Conservation (phyloP, 169 alveolate species). For the Blepharisma undulans region DNA sequence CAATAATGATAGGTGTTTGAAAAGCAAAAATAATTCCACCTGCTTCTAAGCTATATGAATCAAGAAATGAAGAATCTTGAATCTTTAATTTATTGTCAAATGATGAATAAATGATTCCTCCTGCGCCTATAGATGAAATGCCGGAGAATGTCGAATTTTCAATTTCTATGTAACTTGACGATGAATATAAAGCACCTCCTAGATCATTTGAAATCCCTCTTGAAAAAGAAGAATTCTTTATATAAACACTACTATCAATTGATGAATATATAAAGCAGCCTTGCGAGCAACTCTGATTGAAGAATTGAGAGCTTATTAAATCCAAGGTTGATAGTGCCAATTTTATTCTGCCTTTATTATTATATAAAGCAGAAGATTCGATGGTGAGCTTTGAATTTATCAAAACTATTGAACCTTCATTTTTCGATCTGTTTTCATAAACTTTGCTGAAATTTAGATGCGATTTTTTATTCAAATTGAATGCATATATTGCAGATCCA, state of each 20-base stretch:
- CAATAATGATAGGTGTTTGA: neutral
- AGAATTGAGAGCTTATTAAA: neutral
- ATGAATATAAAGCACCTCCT: conserved; percentile 4
- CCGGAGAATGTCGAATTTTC: neutral
- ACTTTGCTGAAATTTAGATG: neutral
- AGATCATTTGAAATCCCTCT: conserved; percentile 8
- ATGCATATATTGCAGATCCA: neutral
- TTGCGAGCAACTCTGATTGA: neutral
- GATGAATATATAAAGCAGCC: neutral
- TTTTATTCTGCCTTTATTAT: neutral
- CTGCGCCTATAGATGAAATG: neutral
- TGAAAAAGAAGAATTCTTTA: neutral
- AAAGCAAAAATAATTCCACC: neutral
- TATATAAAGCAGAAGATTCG: neutral
- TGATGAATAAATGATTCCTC: neutral
- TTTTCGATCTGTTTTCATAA: neutral
- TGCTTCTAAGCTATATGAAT: neutral
- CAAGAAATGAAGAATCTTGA: neutral
- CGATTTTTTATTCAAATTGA: neutral
- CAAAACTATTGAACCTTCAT: neutral
- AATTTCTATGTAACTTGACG: neutral
- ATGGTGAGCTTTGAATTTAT: neutral
- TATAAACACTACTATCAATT: neutral
- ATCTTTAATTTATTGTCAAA: neutral
- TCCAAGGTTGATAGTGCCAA: neutral